phyloP scores from a whole-genome alignment of 345 rosid species.

The Dimocarpus longan region DNA sequence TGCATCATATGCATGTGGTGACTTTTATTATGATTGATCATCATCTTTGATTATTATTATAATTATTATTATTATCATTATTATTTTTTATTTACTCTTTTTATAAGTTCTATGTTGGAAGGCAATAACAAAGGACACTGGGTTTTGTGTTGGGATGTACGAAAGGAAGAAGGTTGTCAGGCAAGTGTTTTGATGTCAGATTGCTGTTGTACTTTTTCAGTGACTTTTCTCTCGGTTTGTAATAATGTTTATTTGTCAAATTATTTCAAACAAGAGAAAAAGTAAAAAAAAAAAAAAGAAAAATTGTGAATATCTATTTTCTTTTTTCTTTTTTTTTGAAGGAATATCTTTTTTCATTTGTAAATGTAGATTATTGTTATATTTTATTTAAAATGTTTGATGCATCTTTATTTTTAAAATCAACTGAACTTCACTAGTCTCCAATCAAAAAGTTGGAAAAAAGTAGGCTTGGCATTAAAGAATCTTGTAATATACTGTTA shows the following conservation, averaged over 20 bases:
- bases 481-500: neutral
- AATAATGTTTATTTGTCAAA: constrained; percentile 15
- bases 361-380: neutral
- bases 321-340: too few relatives aligned
- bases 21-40: neutral
- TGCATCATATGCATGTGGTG: neutral
- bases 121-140: neutral
- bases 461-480: neutral
- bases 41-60: neutral
- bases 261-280: neutral
- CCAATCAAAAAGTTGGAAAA: neutral
- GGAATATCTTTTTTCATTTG: neutral
- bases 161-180: constrained; percentile 19
- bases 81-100: constrained; percentile 5
- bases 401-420: neutral
- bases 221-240: constrained; percentile 10
- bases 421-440: neutral
- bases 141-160: constrained; percentile 35
- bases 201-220: constrained; percentile 7
- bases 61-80: neutral
- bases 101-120: constrained; percentile 9
- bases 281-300: neutral
- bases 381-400: neutral
- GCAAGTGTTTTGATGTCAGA: constrained; percentile 14
- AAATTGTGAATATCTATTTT: constrained; percentile 8